Evolutionary conservation across 2,329 filamentous ascomycete genomes (phyloP), one percentile per base, ranked within the genome.

Genomic region (Microcyclospora pomicola): DNA sequence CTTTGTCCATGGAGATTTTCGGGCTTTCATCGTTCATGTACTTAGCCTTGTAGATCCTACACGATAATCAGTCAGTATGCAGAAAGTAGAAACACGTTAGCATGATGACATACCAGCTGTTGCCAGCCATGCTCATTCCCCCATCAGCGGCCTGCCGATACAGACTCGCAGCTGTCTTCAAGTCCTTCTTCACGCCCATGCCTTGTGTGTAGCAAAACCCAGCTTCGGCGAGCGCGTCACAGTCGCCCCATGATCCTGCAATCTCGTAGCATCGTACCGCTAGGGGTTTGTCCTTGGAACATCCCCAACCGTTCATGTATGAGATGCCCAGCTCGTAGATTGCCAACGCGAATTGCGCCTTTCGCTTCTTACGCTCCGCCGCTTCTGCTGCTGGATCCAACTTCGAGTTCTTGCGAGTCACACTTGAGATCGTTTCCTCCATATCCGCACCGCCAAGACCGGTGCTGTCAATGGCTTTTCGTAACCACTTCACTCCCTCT

Each of bases 231-330:
- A 98, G 70, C 15, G 91, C 91, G 63, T 98, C 91, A 5, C 82
- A 79, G 62, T 98, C 91, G 27, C 91, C 91, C 91, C 91, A 98
- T 46, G 74, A 81, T 37, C 84, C 88, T 31, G 91, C 91, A 50
- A 96, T 94, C 59, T 98, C 91, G 56, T 95, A 98, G 58, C 91
- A 98, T 37, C 86, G 74, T 52, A 98, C 62, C 0, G 86, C 91
- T 42, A 96, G 71, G 5, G 73, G 64, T 58, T 91, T 93, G 56
- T 98, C 91, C 60, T 93, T 86, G 49, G 88, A 77, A 30, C 93
- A 92, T 12, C 91, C 91, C 91, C 91, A 98, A 5, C 91, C 91
- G 51, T 98, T 95, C 76, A 95, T 86, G 56, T 96, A 88, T 56
- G 85, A 93, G 16, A 95, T 86, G 3, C 91, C 91, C 15, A 98